A percentile compares a stretch with the other conserved stretches of the same genome.
These are phyloP conservation scores for Arbutus unedo DNA, from an alignment of 148 eudicot genomes.

Conservation along the genomic window DNA sequence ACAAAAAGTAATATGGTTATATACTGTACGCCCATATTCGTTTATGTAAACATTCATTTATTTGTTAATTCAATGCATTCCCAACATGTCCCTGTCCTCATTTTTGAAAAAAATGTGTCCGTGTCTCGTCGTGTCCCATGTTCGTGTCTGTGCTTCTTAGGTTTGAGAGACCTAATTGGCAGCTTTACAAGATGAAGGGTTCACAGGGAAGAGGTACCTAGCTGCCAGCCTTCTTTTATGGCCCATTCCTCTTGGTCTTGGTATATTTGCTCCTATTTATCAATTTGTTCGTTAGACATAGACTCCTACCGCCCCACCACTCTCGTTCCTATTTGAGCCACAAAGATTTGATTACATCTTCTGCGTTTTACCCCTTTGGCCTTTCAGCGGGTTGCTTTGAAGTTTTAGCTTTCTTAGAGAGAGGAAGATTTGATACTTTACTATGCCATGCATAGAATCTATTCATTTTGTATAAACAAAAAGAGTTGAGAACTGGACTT, in stretches of 20 bases:
- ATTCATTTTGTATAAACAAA: no score
- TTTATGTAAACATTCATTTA: no score
- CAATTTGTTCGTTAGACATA: background rate
- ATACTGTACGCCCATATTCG: no score
- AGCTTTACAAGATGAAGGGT: background rate
- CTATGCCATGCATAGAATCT: no score
- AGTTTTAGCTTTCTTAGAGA: no score
- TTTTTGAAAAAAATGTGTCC: no score
- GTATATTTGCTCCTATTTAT: background rate
- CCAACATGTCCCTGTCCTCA: no score
- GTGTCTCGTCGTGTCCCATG: no score
- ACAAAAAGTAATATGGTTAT: no score
- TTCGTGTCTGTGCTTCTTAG: no score
- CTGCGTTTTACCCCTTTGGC: background rate
- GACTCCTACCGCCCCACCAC: background rate
- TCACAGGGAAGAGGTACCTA: background rate
- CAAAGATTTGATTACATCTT: background rate
- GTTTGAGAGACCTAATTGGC: background rate
- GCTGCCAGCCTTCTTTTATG: background rate
- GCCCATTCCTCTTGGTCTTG: background rate
- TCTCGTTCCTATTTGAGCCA: background rate
- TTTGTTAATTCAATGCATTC: no score
- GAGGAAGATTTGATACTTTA: no score
- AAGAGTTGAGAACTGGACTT: background rate
- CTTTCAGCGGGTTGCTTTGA: background rate